Conservation (phyloP, 1,139 yeast genomes). For the Hyphopichia fennica region DNA sequence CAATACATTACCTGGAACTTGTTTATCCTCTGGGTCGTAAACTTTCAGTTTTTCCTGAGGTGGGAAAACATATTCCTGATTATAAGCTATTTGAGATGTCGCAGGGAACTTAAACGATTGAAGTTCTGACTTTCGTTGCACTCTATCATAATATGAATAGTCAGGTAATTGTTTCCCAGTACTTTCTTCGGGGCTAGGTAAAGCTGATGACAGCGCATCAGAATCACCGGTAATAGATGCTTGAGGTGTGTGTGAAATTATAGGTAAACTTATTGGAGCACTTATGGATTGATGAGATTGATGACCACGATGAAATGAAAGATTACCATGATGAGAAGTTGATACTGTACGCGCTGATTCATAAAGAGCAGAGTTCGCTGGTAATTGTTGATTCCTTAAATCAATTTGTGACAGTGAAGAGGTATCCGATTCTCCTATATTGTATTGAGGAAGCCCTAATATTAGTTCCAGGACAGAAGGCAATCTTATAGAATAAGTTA, state of each 20-base stretch:
- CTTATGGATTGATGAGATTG: background rate
- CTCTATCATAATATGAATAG: background rate
- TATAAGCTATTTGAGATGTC: background rate
- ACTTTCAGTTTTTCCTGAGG: too few relatives aligned
- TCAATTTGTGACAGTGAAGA: too few relatives aligned
- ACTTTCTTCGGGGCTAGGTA: constrained; percentile 1
- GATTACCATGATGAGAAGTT: background rate
- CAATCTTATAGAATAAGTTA: background rate
- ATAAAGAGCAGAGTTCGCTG: background rate
- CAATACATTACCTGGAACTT: too few relatives aligned
- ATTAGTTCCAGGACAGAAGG: background rate
- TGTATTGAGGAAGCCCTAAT: background rate
- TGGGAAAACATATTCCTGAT: background rate
- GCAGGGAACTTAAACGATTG: background rate
- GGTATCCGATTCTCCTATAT: background rate
- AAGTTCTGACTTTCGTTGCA: background rate
- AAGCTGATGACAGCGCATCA: background rate
- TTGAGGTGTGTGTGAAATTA: background rate
- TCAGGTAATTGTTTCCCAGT: background rate
- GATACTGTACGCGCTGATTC: background rate
- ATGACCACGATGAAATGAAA: background rate
- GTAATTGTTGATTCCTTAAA: too few relatives aligned
- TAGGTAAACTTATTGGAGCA: background rate
- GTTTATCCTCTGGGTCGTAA: too few relatives aligned
- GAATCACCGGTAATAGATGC: background rate